Evolutionary conservation across 805 yeast species (phyloP).

Genomic region (Candida glaebosa): DNA sequence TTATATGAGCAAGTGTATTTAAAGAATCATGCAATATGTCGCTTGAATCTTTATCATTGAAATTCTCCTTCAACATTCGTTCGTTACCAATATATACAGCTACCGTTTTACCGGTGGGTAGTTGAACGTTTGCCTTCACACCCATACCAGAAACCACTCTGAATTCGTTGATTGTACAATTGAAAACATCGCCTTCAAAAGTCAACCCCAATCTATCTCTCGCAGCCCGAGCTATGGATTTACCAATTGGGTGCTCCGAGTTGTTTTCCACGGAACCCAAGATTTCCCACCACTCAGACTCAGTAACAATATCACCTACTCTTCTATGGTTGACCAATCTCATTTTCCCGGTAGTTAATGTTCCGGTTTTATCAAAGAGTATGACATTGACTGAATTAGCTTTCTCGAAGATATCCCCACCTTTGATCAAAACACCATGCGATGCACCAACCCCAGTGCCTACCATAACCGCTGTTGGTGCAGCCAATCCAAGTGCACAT

Average conservation of each 20-base stretch:
- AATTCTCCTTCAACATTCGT: slow-evolving; percentile 31
- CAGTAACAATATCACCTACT: slow-evolving; percentile 5
- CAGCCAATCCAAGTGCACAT: slow-evolving; percentile 94
- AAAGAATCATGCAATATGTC: slow-evolving; percentile 14
- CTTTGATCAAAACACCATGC: slow-evolving; percentile 86
- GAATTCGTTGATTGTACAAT: slow-evolving; percentile 29
- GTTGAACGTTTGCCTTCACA: slow-evolving; percentile 26
- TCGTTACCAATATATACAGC: slow-evolving; percentile 53
- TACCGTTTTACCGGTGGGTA: slow-evolving; percentile 12
- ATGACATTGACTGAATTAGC: slow-evolving; percentile 62
- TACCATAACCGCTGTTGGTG: slow-evolving; percentile 99
- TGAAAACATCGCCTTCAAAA: slow-evolving; percentile 32
- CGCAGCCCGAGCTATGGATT: slow-evolving; percentile 52
- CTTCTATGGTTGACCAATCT: slow-evolving; percentile 22
- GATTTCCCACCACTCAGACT: slow-evolving; percentile 47
- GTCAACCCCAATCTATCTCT: slow-evolving; percentile 21
- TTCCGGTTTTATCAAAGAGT: slow-evolving; percentile 94
- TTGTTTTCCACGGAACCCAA: slow-evolving; percentile 58
- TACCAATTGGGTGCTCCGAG: slow-evolving; percentile 88
- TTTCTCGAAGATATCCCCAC: slow-evolving; percentile 83
- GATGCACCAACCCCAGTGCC: slow-evolving; percentile 96
- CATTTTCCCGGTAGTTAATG: slow-evolving; percentile 86
- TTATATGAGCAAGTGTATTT: slow-evolving; percentile 52
- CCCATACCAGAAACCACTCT: slow-evolving; percentile 45
- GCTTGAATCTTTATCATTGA: slow-evolving; percentile 5